Base-by-base conservation (phyloP, 2,329 filamentous ascomycete genomes). In the Aspergillus piperis region DNA sequence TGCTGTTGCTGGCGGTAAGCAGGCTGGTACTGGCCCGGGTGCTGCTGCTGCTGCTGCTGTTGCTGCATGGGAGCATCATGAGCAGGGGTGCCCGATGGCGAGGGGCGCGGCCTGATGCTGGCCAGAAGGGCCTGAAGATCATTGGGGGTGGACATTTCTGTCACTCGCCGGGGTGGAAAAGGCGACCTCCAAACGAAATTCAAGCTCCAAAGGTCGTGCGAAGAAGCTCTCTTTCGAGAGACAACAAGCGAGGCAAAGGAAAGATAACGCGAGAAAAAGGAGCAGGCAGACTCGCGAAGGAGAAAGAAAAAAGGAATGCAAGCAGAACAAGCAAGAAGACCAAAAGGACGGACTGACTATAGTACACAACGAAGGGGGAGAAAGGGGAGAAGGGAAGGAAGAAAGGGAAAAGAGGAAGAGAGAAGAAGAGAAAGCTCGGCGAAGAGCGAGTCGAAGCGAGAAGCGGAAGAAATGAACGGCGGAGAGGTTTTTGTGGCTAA, bases 91-190 rank as follows among this genome's bases (percentile, higher is more conserved):
- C 67, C 69, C 6, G 69, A 70, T 36, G 74, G 72, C 47, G 73
- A 73, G 23, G 74, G 75, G 49, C 78, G 77, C 15, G 77, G 74
- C 63, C 75, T 74, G 64, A 81, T 77, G 63, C 76, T 79, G 55
- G 78, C 77, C 68, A 81, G 72, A 38, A 81, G 75, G 69, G 78
- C 76, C 70, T 80, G 78, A 59, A 81, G 70, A 72, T 81, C 77
- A 61, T 74, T 77, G 60, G 76, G 75, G 69, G 75, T 77, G 64
- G 78, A 80, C 78, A 81, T 81, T 78, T 76, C 77, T 77, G 75
- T 70, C 75, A 64, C 71, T 70, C 71, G 70, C 71, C 71, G 11
- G 11, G 11, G 61, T 57, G 56, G 58, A 62, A 53, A 59, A 59
- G 68, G 66, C 70, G 69, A 72, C 70, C 69, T 68, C 67, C 64